phyloP scores from a whole-genome alignment of 2,329 filamentous ascomycete species.

The Aureobasidium zeae region DNA sequence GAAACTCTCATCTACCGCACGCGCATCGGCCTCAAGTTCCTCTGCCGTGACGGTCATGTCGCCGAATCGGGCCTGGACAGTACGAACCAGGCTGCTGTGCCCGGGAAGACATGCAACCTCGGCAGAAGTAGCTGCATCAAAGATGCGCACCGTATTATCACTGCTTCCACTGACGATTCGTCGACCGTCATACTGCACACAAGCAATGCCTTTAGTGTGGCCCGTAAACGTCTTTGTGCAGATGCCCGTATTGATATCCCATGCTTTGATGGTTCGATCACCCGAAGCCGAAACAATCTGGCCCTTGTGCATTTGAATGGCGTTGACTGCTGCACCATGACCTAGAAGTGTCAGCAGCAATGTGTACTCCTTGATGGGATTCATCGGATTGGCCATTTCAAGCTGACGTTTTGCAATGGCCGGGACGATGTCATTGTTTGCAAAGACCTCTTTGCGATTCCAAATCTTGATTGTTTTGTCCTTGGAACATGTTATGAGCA shows the following conservation, averaged over 20 bases:
- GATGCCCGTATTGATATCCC: conserved; percentile 74
- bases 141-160: conserved; percentile 92
- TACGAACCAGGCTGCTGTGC: conserved; percentile 78
- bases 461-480: conserved; percentile 96
- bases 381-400: conserved; percentile 40
- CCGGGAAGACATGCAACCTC: conserved; percentile 82
- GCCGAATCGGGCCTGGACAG: conserved; percentile 89
- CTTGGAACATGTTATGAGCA: conserved; percentile 93
- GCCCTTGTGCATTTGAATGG: conserved; percentile 77
- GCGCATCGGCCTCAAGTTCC: conserved; percentile 64
- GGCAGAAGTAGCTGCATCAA: conserved; percentile 73
- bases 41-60: conserved; percentile 73
- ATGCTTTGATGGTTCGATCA: conserved; percentile 86
- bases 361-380: conserved; percentile 57
- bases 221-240: conserved; percentile 73
- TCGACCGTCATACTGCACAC: conserved; percentile 89
- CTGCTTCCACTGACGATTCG: conserved; percentile 93
- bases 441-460: conserved; percentile 62
- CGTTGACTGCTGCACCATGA: conserved; percentile 87
- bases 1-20: conserved; percentile 63
- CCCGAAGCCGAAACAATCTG: conserved; percentile 93
- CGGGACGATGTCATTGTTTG: conserved; percentile 32
- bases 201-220: conserved; percentile 91
- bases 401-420: conserved; percentile 25
- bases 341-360: conserved; percentile 73